Evolutionary conservation across 495 filamentous ascomycete genomes (phyloP).

Genomic region (Aspergillus bertholletiae): DNA sequence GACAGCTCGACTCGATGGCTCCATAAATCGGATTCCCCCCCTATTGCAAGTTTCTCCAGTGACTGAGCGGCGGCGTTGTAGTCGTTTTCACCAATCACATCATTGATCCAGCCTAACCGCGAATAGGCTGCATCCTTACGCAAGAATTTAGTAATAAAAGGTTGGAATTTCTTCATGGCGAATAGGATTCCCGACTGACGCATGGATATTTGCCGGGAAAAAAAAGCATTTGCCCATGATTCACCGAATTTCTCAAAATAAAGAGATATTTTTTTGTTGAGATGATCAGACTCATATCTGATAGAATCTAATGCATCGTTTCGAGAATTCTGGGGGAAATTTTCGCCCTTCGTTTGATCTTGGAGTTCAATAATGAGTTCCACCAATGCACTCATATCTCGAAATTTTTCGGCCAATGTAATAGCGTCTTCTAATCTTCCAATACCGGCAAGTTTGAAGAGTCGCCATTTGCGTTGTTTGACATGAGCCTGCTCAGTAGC

Average conservation of each 20-base stretch:
- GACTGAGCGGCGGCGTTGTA: conserved; percentile 65
- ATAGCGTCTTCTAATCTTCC: conserved; percentile 66
- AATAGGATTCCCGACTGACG: conserved; percentile 65
- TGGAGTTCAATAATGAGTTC: conserved; percentile 53
- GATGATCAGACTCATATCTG: conserved; percentile 25
- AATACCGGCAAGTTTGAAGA: conserved; percentile 64
- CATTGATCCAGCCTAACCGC: conserved; percentile 92
- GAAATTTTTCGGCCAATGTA: conserved; percentile 67
- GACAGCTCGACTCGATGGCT: conserved; percentile 88
- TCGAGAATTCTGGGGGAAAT: conserved; percentile 6
- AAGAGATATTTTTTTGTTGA: conserved; percentile 46
- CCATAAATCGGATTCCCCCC: conserved; percentile 74
- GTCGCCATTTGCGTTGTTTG: conserved; percentile 53
- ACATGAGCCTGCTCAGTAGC: conserved; percentile 46
- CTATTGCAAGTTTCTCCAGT: conserved; percentile 60
- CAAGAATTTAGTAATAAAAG: conserved; percentile 70
- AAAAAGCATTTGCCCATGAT: conserved; percentile 75
- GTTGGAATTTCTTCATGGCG: conserved; percentile 56
- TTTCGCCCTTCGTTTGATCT: conserved; percentile 32
- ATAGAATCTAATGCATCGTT: conserved; percentile 8
- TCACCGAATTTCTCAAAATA: conserved; percentile 74
- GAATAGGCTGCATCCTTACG: conserved; percentile 62
- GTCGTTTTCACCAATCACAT: conserved; percentile 68
- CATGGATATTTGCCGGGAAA: conserved; percentile 66
- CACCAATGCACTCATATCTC: conserved; percentile 66